Evolutionary conservation across 495 filamentous ascomycete species (phyloP), one percentile per base, ranked within the genome.

Genomic region (Penicillium macrosclerotiorum): DNA sequence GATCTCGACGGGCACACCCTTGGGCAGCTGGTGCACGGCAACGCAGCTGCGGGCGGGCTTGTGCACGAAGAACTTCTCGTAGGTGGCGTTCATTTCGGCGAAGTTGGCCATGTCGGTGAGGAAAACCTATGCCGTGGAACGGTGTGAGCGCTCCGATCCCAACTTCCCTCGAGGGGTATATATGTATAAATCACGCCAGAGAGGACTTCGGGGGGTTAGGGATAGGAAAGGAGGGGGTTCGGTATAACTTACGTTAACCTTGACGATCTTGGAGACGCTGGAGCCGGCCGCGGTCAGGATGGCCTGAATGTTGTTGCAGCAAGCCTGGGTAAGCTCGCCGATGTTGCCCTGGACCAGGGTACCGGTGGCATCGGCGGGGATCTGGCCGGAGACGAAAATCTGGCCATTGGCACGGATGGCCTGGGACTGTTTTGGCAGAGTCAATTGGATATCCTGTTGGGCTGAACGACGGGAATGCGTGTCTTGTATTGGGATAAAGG

Each of bases 11-110:
- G 83, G 80, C 37, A 90, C 90, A 26, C 82, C 85, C 80, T 95
- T 95, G 41, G 92, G 92, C 52, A 96, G 75, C 73, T 91, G 81
- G 65, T 83, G 81, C 37, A 92, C 92, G 38, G 89, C 92, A 45
- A 97, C 88, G 69, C 92, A 96, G 72, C 88, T 93, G 36, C 92
- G 80, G 22, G 92, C 90, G 13, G 92, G 92, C 78, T 90, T 93
- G 72, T 88, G 84, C 27, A 73, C 71, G 69, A 96, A 93, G 76
- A 82, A 86, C 73, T 88, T 87, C 73, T 85, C 86, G 60, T 95
- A 96, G 64, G 85, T 83, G 51, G 75, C 76, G 71, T 96, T 96
- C 86, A 96, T 90, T 68, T 82, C 80, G 27, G 75, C 82, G 65
- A 95, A 95, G 68, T 88, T 80, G 47, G 72, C 77, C 89, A 94